A percentile compares a stretch with the other conserved stretches of the same genome.
Evolutionary conservation across 805 yeast species (phyloP).

Genomic region (Wickerhamiella spandovensis): DNA sequence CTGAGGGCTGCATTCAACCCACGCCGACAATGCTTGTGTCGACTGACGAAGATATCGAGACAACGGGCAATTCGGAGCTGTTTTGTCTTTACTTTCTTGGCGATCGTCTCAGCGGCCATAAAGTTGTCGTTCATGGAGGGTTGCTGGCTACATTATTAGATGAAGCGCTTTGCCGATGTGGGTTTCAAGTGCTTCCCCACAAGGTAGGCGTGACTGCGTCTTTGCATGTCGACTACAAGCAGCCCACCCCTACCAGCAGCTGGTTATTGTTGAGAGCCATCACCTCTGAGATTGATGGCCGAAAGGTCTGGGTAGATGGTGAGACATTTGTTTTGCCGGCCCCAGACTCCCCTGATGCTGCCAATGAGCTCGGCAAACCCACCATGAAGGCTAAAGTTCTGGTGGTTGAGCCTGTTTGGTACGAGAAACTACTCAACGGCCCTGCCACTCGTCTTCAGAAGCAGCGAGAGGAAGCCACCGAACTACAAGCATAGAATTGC

Average conservation of each 20-base stretch:
- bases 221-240: slow-evolving; percentile 45
- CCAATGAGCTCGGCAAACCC: slow-evolving; percentile 12
- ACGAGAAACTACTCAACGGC: slow-evolving; percentile 15
- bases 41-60: slow-evolving; percentile 11
- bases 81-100: slow-evolving; percentile 65
- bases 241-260: slow-evolving; percentile 46
- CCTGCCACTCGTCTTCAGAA: slow-evolving; percentile 6
- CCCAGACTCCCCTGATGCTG: slow-evolving; percentile 10
- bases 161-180: slow-evolving; percentile 76
- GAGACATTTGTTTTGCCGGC: slow-evolving; percentile 31
- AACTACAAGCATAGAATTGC: not conserved
- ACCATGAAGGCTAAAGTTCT: slow-evolving; percentile 23
- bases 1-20: slow-evolving; percentile 6
- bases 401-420: slow-evolving; percentile 30
- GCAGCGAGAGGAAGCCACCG: not conserved
- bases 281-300: slow-evolving; percentile 53
- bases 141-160: slow-evolving; percentile 71
- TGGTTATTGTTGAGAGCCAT: slow-evolving; percentile 55
- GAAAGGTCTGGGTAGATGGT: slow-evolving; percentile 75
- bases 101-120: slow-evolving; percentile 45
- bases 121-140: slow-evolving; percentile 78
- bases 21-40: slow-evolving; percentile 9
- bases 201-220: slow-evolving; percentile 82
- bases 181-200: slow-evolving; percentile 68
- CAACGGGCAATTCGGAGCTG: slow-evolving; percentile 27